Conservation (phyloP, 2,329 filamentous ascomycete species). For the Aspergillus oerlinghausenensis region DNA sequence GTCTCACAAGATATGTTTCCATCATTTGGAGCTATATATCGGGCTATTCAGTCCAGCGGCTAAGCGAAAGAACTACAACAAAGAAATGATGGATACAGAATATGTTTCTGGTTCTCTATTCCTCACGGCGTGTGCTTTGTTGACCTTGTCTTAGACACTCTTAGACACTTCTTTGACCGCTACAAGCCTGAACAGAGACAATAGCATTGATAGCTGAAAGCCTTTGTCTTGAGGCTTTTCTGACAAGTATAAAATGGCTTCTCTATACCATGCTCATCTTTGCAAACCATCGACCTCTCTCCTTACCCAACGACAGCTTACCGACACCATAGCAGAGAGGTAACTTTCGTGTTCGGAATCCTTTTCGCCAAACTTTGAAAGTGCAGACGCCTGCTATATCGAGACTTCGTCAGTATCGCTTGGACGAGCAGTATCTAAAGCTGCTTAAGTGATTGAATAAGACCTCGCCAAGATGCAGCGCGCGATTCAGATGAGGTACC, state of each 20-base stretch:
- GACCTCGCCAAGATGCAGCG: not conserved
- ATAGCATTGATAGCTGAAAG: not conserved
- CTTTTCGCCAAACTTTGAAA: not conserved
- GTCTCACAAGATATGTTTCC: not conserved
- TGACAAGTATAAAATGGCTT: not conserved
- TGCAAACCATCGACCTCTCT: not conserved
- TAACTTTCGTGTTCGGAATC: not conserved
- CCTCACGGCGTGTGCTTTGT: not conserved
- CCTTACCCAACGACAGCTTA: not conserved
- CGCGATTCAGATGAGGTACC: slow-evolving; percentile 11
- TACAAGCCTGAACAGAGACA: not conserved
- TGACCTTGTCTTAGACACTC: not conserved
- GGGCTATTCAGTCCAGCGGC: not conserved
- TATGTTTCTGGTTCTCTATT: not conserved
- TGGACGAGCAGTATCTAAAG: not conserved
- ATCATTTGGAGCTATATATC: not conserved
- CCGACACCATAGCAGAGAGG: not conserved
- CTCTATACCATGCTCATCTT: not conserved
- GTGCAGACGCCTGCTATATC: not conserved
- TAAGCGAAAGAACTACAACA: not conserved
- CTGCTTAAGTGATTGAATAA: not conserved
- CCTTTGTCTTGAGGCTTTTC: not conserved
- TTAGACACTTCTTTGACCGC: not conserved
- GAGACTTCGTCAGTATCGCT: not conserved
- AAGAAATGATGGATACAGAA: not conserved